Percentiles rank a stretch among this genome's conserved stretches.
phyloP scores from a whole-genome alignment of 202 grass and related monocot genomes.

The Setaria italica region DNA sequence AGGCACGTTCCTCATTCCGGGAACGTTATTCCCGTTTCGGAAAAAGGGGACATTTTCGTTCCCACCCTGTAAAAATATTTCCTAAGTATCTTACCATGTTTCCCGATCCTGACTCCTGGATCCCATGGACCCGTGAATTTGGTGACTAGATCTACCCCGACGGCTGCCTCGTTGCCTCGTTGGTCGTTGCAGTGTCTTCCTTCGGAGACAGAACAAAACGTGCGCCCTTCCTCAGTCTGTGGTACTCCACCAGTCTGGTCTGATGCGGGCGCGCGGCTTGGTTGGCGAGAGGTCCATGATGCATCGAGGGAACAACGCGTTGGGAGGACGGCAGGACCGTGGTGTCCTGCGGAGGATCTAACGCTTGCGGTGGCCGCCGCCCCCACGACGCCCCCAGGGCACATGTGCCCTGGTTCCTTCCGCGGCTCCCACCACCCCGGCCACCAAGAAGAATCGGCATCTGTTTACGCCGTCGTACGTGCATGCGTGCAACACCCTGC shows the following conservation, averaged over 20 bases:
- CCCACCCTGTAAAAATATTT: too few species aligned
- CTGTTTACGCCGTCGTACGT: slow-evolving; percentile 28
- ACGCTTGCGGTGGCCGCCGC: neutral
- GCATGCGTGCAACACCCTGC: slow-evolving; percentile 11
- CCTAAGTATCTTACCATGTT: too few species aligned
- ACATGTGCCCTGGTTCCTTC: slow-evolving; percentile 42
- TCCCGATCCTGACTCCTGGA: too few species aligned
- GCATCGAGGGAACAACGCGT: neutral
- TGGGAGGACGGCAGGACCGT: slow-evolving; percentile 33
- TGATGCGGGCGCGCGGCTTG: neutral
- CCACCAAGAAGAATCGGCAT: slow-evolving; percentile 37
- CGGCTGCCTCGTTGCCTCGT: too few species aligned
- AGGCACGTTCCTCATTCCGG: too few species aligned
- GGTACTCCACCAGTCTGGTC: neutral
- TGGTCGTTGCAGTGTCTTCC: neutral
- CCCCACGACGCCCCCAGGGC: slow-evolving; percentile 17
- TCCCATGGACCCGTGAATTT: too few species aligned
- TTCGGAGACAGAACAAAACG: slow-evolving; percentile 38
- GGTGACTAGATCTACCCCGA: too few species aligned
- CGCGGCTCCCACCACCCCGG: slow-evolving; percentile 16
- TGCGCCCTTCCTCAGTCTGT: neutral
- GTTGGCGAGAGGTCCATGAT: slow-evolving; percentile 24
- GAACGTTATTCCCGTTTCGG: too few species aligned
- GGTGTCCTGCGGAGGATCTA: slow-evolving; percentile 14
- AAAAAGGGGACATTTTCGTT: too few species aligned